These are phyloP conservation scores for Lathyrus aphaca DNA, from an alignment of 306 rosid genomes.

Conservation along the genomic window DNA sequence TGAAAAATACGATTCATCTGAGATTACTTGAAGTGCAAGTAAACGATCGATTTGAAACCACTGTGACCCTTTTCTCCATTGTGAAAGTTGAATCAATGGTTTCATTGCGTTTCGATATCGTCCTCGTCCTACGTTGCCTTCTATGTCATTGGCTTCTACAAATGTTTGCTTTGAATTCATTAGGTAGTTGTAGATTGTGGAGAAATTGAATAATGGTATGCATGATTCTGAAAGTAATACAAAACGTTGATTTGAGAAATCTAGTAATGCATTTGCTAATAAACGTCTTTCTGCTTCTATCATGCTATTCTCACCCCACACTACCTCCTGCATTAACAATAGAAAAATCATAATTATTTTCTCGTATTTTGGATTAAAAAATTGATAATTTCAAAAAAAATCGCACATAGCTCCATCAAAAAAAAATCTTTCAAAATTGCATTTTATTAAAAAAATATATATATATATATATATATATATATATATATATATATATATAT, in stretches of 20 bases:
- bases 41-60: conserved; percentile 82
- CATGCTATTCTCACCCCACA: conserved; percentile 84
- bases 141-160: conserved; percentile 63
- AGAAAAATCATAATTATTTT: background rate
- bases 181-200: conserved; percentile 60
- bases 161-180: conserved; percentile 54
- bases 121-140: conserved; percentile 61
- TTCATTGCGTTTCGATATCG: conserved; percentile 60
- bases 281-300: conserved; percentile 74
- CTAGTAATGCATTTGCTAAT: conserved; percentile 72
- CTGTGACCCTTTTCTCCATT: conserved; percentile 95
- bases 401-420: background rate
- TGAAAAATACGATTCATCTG: conserved; percentile 53
- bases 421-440: background rate
- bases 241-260: conserved; percentile 70
- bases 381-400: no score
- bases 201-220: conserved; percentile 84
- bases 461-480: no score
- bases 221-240: conserved; percentile 85
- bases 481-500: no score
- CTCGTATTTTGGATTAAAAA: no score
- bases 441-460: background rate
- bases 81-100: conserved; percentile 49
- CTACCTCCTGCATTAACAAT: conserved; percentile 56
- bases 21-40: conserved; percentile 54